Conservation (phyloP, 371 early-diverging fungal genomes). For the Mucor circinelloides region DNA sequence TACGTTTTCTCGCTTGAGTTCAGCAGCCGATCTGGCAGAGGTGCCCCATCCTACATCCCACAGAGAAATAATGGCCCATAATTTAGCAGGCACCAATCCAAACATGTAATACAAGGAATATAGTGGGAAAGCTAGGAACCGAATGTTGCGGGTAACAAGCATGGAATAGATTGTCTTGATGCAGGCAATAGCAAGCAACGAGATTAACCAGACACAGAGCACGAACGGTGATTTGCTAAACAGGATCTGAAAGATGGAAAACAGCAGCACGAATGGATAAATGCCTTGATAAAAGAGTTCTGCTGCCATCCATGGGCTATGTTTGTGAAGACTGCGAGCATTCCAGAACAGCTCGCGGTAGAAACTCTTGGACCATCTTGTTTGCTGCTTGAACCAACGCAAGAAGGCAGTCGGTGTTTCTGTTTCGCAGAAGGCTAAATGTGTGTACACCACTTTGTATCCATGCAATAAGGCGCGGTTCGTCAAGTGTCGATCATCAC, state of each 20-base stretch:
- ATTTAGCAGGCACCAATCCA: slow-evolving; percentile 61
- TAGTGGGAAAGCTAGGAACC: slow-evolving; percentile 55
- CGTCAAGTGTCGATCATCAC: slow-evolving; percentile 69
- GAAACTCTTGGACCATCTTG: slow-evolving; percentile 73
- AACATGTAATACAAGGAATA: slow-evolving; percentile 59
- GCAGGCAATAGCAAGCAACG: slow-evolving; percentile 43
- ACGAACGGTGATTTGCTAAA: slow-evolving; percentile 39
- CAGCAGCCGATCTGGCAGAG: slow-evolving; percentile 49
- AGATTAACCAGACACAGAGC: slow-evolving; percentile 53
- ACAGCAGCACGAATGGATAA: slow-evolving; percentile 67
- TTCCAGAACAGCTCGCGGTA: slow-evolving; percentile 67
- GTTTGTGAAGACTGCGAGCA: slow-evolving; percentile 57
- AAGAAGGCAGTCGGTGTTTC: slow-evolving; percentile 63
- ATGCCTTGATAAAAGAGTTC: slow-evolving; percentile 65
- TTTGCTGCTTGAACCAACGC: slow-evolving; percentile 71
- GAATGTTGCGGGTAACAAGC: slow-evolving; percentile 34
- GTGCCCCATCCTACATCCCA: slow-evolving; percentile 69
- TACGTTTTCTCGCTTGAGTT: slow-evolving; percentile 40
- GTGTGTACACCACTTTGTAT: slow-evolving; percentile 61
- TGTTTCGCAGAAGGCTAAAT: slow-evolving; percentile 65
- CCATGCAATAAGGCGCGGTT: slow-evolving; percentile 60
- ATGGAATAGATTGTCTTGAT: slow-evolving; percentile 57
- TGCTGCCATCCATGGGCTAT: slow-evolving; percentile 70
- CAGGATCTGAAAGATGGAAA: slow-evolving; percentile 53
- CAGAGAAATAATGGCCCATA: slow-evolving; percentile 59